Percentiles rank a stretch among this genome's conserved stretches.
phyloP scores from a whole-genome alignment of 805 yeast genomes.

The Metschnikowia kofuensis region DNA sequence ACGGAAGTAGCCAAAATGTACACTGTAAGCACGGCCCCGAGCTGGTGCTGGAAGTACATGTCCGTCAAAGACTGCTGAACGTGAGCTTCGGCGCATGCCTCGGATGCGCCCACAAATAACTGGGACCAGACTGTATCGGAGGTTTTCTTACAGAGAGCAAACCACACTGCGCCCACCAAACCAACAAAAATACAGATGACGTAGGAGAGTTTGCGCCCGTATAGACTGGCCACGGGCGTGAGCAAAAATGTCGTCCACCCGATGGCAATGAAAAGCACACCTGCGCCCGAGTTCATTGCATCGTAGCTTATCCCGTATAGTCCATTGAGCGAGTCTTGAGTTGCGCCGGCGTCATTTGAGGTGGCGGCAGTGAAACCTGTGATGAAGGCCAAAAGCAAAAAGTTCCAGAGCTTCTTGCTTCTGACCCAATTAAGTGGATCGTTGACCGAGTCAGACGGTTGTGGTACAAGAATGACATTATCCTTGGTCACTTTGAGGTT shows the following conservation, averaged over 20 bases:
- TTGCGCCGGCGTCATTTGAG: slow-evolving; percentile 70
- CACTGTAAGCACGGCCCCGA: slow-evolving; percentile 67
- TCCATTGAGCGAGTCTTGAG: slow-evolving; percentile 63
- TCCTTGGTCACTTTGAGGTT: slow-evolving; percentile 19
- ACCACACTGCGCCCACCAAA: slow-evolving; percentile 67
- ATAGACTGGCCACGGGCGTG: slow-evolving; percentile 67
- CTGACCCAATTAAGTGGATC: slow-evolving; percentile 47
- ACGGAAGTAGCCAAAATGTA: slow-evolving; percentile 73
- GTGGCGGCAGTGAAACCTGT: slow-evolving; percentile 72
- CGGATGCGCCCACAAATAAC: slow-evolving; percentile 75
- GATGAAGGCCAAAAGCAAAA: slow-evolving; percentile 45
- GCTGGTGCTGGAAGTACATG: slow-evolving; percentile 72
- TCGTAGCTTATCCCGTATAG: slow-evolving; percentile 62
- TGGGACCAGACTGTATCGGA: slow-evolving; percentile 75
- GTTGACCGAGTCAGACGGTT: slow-evolving; percentile 48
- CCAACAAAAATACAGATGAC: slow-evolving; percentile 60
- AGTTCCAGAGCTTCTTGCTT: slow-evolving; percentile 36
- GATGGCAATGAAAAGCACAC: slow-evolving; percentile 68
- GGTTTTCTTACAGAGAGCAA: slow-evolving; percentile 51
- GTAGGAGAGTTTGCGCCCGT: slow-evolving; percentile 66
- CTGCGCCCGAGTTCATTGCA: slow-evolving; percentile 78
- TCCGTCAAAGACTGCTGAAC: slow-evolving; percentile 69
- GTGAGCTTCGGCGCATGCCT: slow-evolving; percentile 73
- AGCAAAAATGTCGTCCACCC: slow-evolving; percentile 62
- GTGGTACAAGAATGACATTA: slow-evolving; percentile 43